These are phyloP conservation scores for Chalciporus pseudorubinellus DNA, from an alignment of 768 basidiomycete species.

Conservation along the genomic window DNA sequence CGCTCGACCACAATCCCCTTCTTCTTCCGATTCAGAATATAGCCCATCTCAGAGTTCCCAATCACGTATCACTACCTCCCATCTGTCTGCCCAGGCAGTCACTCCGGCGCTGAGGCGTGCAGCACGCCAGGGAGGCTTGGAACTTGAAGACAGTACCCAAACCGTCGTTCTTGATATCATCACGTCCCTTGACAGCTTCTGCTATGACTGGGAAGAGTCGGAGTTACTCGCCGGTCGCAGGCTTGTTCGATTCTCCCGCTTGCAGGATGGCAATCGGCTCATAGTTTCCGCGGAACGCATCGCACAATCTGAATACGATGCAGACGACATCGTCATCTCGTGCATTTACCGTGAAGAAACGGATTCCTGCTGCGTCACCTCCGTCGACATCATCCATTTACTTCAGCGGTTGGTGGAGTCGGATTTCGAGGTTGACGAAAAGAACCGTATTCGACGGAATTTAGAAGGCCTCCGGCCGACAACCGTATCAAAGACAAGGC, in stretches of 20 bases:
- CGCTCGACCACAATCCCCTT: conserved; percentile 40
- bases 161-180: conserved; percentile 61
- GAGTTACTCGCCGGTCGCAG: conserved; percentile 73
- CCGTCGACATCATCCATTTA: conserved; percentile 93
- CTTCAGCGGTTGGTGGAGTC: conserved; percentile 74
- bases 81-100: conserved; percentile 1
- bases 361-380: conserved; percentile 83
- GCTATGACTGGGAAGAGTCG: conserved; percentile 56
- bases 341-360: conserved; percentile 87
- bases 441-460: conserved; percentile 93
- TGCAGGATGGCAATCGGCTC: conserved; percentile 74
- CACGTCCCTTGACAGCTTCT: conserved; percentile 54
- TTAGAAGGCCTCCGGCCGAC: conserved; percentile 89
- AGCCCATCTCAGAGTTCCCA: conserved; percentile 30
- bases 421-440: conserved; percentile 90
- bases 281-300: conserved; percentile 79
- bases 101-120: conserved; percentile 23
- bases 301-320: conserved; percentile 66
- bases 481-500: conserved; percentile 85
- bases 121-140: conserved; percentile 22
- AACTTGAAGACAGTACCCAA: conserved; percentile 44
- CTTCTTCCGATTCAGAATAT: conserved; percentile 40
- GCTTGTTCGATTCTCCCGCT: conserved; percentile 80
- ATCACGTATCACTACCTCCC: conserved; percentile 1
- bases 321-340: conserved; percentile 81